Evolutionary conservation across 1,284 basidiomycete genomes (phyloP), one percentile per base, ranked within the genome.

Genomic region (Apiotrichum domesticum): DNA sequence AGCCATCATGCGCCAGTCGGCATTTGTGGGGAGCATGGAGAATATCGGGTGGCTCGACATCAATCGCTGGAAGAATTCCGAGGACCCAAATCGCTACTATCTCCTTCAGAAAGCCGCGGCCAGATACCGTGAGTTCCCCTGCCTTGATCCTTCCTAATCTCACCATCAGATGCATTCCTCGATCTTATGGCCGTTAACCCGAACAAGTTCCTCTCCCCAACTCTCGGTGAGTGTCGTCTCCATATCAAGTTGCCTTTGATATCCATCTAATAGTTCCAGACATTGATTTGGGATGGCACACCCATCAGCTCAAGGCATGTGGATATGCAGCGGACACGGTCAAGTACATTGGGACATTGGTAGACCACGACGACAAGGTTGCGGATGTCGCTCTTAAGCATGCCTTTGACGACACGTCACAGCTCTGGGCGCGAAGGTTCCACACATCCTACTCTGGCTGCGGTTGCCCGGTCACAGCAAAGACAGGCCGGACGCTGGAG

Each of bases 271-370:
- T 58, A 35, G 61, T 64, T 6, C 46, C 68, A 53, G 73, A 75
- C 57, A 74, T 76, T 50, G 74, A 76, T 54, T 63, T 75, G 13
- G 66, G 68, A 3, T 75, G 74, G 74, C 73, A 75, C 53, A 73
- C 73, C 6, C 74, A 76, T 54, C 74, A 76, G 55, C 67, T 76
- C 10, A 52, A 58, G 21, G 63, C 57, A 3, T 35, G 29, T 1
- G 35, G 54, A 4, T 76, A 75, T 52, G 54, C 9, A 1, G 0
- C 3, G 1, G 66, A 69, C 41, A 72, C 66, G 4, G 14, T 11
- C 7, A 9, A 8, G 32, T 46, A 62, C 4, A 39, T 72, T 4
- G 63, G 62, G 29, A 40, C 54, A 2, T 51, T 66, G 6, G 54
- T 72, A 32, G 61, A 69, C 54, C 72, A 74, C 53, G 64, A 73